Evolutionary conservation across 768 basidiomycete species (phyloP).

Genomic region (Calocybe gangraenosa): DNA sequence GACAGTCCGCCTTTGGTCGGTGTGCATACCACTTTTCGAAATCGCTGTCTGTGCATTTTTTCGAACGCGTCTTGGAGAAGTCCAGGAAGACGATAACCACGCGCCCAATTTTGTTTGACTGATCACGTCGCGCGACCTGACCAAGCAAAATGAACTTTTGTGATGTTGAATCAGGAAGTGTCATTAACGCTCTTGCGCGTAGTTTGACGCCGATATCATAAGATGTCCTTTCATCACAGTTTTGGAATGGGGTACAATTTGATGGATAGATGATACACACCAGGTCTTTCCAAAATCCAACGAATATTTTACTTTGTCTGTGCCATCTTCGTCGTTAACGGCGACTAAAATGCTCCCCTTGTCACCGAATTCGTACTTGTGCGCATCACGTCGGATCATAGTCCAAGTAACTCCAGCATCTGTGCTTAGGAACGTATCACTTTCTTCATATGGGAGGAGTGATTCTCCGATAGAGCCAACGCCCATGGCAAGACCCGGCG

Average conservation of each 20-base stretch:
- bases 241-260: background rate
- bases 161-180: slow-evolving; percentile 91
- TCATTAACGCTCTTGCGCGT: slow-evolving; percentile 74
- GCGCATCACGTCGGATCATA: slow-evolving; percentile 70
- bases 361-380: slow-evolving; percentile 97
- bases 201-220: slow-evolving; percentile 68
- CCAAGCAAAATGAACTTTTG: slow-evolving; percentile 94
- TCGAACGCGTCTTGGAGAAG: slow-evolving; percentile 63
- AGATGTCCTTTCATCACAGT: slow-evolving; percentile 46
- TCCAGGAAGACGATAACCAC: slow-evolving; percentile 80
- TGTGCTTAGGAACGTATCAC: slow-evolving; percentile 89
- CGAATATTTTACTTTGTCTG: slow-evolving; percentile 70
- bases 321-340: slow-evolving; percentile 80
- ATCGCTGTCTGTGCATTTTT: slow-evolving; percentile 68
- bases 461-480: slow-evolving; percentile 80
- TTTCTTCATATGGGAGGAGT: slow-evolving; percentile 72
- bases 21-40: slow-evolving; percentile 90
- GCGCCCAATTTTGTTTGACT: slow-evolving; percentile 45
- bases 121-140: slow-evolving; percentile 60
- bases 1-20: slow-evolving; percentile 59
- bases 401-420: slow-evolving; percentile 88
- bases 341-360: slow-evolving; percentile 74
- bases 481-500: slow-evolving; percentile 95
- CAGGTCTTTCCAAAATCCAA: slow-evolving; percentile 80
- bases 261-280: slow-evolving; percentile 34